Evolutionary conservation across 768 basidiomycete species (phyloP).

Genomic region (Nidularia sp.): DNA sequence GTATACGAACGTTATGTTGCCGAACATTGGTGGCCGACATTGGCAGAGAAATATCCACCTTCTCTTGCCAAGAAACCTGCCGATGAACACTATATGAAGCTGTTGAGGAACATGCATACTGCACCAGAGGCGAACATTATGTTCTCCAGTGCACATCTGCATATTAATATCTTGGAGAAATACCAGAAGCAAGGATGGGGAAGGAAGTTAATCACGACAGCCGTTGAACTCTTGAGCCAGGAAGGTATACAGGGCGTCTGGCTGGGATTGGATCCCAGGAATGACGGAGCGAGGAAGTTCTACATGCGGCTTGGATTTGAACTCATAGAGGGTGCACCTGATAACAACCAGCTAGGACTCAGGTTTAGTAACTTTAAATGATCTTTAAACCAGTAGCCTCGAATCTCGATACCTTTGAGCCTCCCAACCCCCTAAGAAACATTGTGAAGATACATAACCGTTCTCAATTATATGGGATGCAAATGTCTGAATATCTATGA

Average conservation of each 20-base stretch:
- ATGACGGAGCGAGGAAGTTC: conserved; percentile 55
- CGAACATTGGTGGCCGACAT: conserved; percentile 62
- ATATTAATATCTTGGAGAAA: conserved; percentile 66
- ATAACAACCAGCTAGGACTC: conserved; percentile 49
- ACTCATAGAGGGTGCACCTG: conserved; percentile 46
- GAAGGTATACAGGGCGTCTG: conserved; percentile 53
- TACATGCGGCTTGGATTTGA: conserved; percentile 62
- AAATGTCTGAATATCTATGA: conserved; percentile 22
- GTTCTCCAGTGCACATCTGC: conserved; percentile 72
- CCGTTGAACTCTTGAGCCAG: conserved; percentile 48
- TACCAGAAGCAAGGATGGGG: conserved; percentile 74
- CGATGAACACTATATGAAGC: conserved; percentile 40
- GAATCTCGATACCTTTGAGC: no score
- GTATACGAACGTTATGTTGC: conserved; percentile 53
- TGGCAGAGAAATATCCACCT: conserved; percentile 51
- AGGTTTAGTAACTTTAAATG: conserved; percentile 23
- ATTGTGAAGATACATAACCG: no score
- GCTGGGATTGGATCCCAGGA: conserved; percentile 66
- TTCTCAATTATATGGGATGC: no score
- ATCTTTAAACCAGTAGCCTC: no score
- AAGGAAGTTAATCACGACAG: conserved; percentile 52
- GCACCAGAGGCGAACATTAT: conserved; percentile 51
- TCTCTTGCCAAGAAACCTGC: conserved; percentile 28
- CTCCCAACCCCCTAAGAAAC: no score
- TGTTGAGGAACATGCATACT: conserved; percentile 35